Percentiles rank a stretch among this genome's conserved stretches.
These are phyloP conservation scores for Sporodiniella umbellata DNA, from an alignment of 371 early-diverging fungal species.

Conservation along the genomic window DNA sequence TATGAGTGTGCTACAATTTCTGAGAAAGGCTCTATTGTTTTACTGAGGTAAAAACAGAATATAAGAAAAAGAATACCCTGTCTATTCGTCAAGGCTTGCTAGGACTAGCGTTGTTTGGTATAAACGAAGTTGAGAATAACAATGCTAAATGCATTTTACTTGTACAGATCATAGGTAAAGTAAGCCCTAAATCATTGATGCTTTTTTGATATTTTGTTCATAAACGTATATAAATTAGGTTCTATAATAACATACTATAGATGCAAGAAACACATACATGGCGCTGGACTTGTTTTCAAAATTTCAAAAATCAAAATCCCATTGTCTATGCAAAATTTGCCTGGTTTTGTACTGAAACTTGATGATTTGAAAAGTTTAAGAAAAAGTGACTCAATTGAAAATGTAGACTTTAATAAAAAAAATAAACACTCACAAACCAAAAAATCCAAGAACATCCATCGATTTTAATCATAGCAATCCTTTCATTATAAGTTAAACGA, in stretches of 20 bases:
- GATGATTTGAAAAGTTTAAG: conserved; percentile 7
- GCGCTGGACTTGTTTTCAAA: conserved; percentile 6
- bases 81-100: conserved; percentile 5
- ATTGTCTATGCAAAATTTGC: conserved; percentile 1
- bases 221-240: background rate
- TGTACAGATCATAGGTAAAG: conserved; percentile 13
- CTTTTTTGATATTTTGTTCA: conserved; percentile 5
- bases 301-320: conserved; percentile 12
- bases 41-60: conserved; percentile 11
- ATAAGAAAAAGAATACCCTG: conserved; percentile 9
- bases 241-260: background rate
- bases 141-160: conserved; percentile 13
- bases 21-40: conserved; percentile 10
- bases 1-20: conserved; percentile 10
- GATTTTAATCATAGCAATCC: conserved; percentile 6
- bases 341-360: conserved; percentile 10
- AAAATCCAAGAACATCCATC: conserved; percentile 7
- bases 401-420: conserved; percentile 11
- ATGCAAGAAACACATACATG: conserved; percentile 1
- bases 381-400: conserved; percentile 8
- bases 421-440: conserved; percentile 12
- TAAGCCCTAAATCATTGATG: background rate
- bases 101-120: conserved; percentile 8
- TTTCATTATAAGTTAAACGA: background rate
- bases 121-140: conserved; percentile 7